phyloP scores from a whole-genome alignment of 257 asterid genomes.

The Petrea volubilis region DNA sequence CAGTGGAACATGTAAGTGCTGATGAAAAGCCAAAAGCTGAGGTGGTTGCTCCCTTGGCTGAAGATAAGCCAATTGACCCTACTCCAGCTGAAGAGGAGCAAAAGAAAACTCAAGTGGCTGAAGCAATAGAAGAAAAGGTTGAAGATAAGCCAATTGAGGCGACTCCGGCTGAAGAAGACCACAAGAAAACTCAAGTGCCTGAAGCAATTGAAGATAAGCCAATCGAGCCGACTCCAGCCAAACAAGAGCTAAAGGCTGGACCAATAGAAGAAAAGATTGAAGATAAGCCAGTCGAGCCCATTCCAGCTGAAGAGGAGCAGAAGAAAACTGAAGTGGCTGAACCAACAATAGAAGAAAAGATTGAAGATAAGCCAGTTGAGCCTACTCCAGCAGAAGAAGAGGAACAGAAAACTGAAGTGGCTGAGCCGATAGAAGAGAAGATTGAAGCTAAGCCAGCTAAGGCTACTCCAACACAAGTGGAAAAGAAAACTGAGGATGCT shows the following conservation, averaged over 20 bases:
- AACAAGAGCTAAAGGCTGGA: not conserved
- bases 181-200: conserved; percentile 20
- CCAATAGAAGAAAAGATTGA: conserved; percentile 14
- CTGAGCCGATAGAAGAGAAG: conserved; percentile 31
- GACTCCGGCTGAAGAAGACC: conserved; percentile 25
- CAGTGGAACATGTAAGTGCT: not conserved
- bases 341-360: not conserved
- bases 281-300: conserved; percentile 37
- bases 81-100: conserved; percentile 26
- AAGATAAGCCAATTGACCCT: conserved; percentile 37
- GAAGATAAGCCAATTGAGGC: conserved; percentile 36
- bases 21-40: conserved; percentile 25
- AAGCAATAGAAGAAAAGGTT: conserved; percentile 8
- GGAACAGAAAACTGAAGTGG: conserved; percentile 31
- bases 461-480: conserved; percentile 21
- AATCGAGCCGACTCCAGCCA: conserved; percentile 23
- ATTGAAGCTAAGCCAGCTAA: conserved; percentile 29
- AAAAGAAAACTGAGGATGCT: conserved; percentile 33
- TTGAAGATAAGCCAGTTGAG: conserved; percentile 35
- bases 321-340: not conserved
- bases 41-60: conserved; percentile 13
- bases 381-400: conserved; percentile 24
- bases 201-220: conserved; percentile 26
- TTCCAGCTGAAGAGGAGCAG: not conserved
- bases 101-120: conserved; percentile 29